Evolutionary conservation across 768 basidiomycete genomes (phyloP), one percentile per base, ranked within the genome.

Genomic region (Terana coerulea): DNA sequence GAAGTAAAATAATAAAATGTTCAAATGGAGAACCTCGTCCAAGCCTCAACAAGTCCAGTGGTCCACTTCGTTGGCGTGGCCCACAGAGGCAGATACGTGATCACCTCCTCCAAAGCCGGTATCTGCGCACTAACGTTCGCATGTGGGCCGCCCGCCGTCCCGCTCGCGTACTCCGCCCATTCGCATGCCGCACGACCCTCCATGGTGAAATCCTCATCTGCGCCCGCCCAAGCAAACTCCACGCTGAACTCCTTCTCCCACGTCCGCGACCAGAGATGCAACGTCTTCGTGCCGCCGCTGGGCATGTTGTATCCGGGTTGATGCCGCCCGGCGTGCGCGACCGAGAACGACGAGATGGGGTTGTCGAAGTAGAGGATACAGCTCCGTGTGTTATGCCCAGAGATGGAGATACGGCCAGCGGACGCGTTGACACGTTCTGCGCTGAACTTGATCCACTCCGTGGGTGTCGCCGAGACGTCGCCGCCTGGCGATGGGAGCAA

Each of bases 131-230:
- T 53, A 21, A 42, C 51, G 34, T 35, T 30, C 1, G 53, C 57
- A 22, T 59, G 54, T 5, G 56, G 37, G 15, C 72, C 72, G 35
- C 79, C 81, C 11, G 79, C 63, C 55, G 72, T 76, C 36, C 63
- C 81, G 58, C 78, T 78, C 64, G 79, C 77, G 57, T 83, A 81
- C 60, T 88, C 86, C n/a, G 74, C 77, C 80, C 84, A 87, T 49
- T 79, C 77, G 54, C 84, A 86, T 15, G 76, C 78, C 19, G 82
- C 72, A 3, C 74, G 72, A 25, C 82, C 86, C 14, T 29, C 35
- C 51, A 44, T 47, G 29, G 7, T 17, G 36, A 22, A 29, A 11
- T 24, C 58, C 51, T 1, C 59, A 1, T 62, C 63, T 31, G 19
- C 40, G 2, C 31, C 60, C 30, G 72, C 65, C 77, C 79, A 83